phyloP scores from a whole-genome alignment of 441 rosid genomes.

The Arabidopsis lyrata region DNA sequence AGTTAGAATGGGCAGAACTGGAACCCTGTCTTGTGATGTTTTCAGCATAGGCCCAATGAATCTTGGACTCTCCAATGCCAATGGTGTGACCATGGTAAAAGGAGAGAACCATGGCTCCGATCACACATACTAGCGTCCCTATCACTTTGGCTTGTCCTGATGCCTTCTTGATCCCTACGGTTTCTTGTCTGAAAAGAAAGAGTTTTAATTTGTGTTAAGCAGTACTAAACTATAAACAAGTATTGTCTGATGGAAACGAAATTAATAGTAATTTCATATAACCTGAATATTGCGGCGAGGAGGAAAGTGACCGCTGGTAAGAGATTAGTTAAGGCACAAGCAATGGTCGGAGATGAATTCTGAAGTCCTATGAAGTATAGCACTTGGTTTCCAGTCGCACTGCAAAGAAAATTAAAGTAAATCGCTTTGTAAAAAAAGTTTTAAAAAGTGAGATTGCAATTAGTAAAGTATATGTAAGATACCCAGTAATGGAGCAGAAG shows the following conservation, averaged over 20 bases:
- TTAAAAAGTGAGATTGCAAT: not conserved
- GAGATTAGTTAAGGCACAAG: slow-evolving; percentile 74
- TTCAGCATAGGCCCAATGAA: slow-evolving; percentile 75
- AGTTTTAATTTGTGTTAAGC: not conserved
- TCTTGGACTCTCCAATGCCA: slow-evolving; percentile 64
- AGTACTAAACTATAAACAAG: not conserved
- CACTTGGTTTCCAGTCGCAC: slow-evolving; percentile 78
- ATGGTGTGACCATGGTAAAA: slow-evolving; percentile 81
- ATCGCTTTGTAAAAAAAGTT: not conserved
- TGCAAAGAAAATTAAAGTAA: slow-evolving; percentile 42
- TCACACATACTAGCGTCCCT: slow-evolving; percentile 78
- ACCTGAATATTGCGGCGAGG: slow-evolving; percentile 84
- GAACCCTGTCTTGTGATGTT: slow-evolving; percentile 35
- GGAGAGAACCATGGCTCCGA: slow-evolving; percentile 91
- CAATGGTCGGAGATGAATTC: slow-evolving; percentile 78
- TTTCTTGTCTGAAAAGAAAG: slow-evolving; percentile 66
- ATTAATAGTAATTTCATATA: not conserved
- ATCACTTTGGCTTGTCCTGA: slow-evolving; percentile 85
- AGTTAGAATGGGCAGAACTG: slow-evolving; percentile 43
- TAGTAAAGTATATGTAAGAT: slow-evolving; percentile 32
- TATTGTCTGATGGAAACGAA: not conserved
- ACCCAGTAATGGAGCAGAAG: slow-evolving; percentile 88
- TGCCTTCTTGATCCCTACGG: slow-evolving; percentile 56
- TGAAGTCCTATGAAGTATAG: slow-evolving; percentile 84
- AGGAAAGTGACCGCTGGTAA: slow-evolving; percentile 85